Percentiles rank a stretch among this genome's conserved stretches.
Evolutionary conservation across 345 rosid genomes (phyloP).

Genomic region (Citrus hindsii): DNA sequence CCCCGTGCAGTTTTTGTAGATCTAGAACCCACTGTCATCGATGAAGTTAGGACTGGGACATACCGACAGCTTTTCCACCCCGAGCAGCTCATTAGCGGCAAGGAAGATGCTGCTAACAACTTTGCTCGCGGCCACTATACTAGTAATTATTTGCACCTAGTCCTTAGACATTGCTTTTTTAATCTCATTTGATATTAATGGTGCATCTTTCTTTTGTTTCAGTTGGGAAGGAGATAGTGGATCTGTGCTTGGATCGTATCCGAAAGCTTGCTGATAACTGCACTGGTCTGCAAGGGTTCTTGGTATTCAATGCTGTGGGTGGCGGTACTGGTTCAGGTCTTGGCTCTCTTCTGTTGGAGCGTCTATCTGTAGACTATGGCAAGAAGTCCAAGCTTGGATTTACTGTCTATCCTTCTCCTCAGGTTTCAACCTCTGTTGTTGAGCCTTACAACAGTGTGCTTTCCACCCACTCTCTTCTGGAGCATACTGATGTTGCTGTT

Average conservation of each 20-base stretch:
- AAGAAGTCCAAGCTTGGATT: slow-evolving; percentile 36
- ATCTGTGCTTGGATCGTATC: slow-evolving; percentile 38
- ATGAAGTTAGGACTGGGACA: slow-evolving; percentile 55
- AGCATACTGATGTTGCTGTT: slow-evolving; percentile 41
- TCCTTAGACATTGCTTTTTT: background rate
- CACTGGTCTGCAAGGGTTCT: slow-evolving; percentile 36
- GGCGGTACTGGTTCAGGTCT: slow-evolving; percentile 39
- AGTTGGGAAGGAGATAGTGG: slow-evolving; percentile 39
- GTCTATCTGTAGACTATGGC: slow-evolving; percentile 36
- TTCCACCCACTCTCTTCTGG: slow-evolving; percentile 45
- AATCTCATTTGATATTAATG: background rate
- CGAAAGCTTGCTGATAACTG: slow-evolving; percentile 38
- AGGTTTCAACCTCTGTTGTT: slow-evolving; percentile 51
- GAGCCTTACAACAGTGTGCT: slow-evolving; percentile 50
- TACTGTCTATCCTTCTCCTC: slow-evolving; percentile 41
- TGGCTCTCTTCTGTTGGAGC: slow-evolving; percentile 33
- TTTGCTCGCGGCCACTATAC: slow-evolving; percentile 54
- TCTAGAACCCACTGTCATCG: slow-evolving; percentile 49
- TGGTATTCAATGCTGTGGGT: slow-evolving; percentile 39
- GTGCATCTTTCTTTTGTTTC: background rate
- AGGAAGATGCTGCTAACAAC: slow-evolving; percentile 49
- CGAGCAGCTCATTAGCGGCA: slow-evolving; percentile 50
- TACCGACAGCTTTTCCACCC: slow-evolving; percentile 69
- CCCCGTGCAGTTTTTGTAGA: slow-evolving; percentile 47
- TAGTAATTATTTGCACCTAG: background rate